These are phyloP conservation scores for Carex kokanica DNA, from an alignment of 176 grass and related monocot species.

Conservation along the genomic window DNA sequence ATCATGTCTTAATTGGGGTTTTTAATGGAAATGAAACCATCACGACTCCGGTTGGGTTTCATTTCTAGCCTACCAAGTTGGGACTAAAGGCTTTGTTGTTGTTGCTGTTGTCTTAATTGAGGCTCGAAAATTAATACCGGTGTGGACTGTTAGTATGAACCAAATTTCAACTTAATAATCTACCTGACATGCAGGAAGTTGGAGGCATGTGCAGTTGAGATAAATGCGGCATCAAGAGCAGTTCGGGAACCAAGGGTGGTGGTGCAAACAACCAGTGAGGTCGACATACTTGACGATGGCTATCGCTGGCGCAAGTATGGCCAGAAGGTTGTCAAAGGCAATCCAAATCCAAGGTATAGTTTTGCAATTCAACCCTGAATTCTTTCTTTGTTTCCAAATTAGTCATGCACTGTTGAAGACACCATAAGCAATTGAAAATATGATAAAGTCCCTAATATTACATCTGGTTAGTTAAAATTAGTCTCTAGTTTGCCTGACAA, in stretches of 20 bases:
- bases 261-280: conserved; percentile 96
- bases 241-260: conserved; percentile 89
- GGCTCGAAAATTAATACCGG: background rate
- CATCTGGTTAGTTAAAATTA: background rate
- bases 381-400: background rate
- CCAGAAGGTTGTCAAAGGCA: conserved; percentile 99
- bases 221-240: conserved; percentile 68
- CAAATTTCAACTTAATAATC: background rate
- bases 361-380: background rate
- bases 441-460: background rate
- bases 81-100: too few species aligned
- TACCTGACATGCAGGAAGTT: conserved; percentile 54
- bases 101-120: background rate
- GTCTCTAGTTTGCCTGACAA: background rate
- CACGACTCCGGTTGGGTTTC: too few species aligned
- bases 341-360: conserved; percentile 90
- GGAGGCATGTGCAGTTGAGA: conserved; percentile 76
- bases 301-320: conserved; percentile 99
- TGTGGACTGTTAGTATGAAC: background rate
- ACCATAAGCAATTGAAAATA: conserved; percentile 4
- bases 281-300: conserved; percentile 95
- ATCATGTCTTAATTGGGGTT: background rate
- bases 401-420: background rate
- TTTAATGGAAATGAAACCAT: too few species aligned
- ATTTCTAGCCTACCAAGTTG: too few species aligned